Percentiles rank a stretch among this genome's conserved stretches.
Evolutionary conservation across 352 stramenopile genomes (phyloP).

Genomic region (Phytophthora sp.): DNA sequence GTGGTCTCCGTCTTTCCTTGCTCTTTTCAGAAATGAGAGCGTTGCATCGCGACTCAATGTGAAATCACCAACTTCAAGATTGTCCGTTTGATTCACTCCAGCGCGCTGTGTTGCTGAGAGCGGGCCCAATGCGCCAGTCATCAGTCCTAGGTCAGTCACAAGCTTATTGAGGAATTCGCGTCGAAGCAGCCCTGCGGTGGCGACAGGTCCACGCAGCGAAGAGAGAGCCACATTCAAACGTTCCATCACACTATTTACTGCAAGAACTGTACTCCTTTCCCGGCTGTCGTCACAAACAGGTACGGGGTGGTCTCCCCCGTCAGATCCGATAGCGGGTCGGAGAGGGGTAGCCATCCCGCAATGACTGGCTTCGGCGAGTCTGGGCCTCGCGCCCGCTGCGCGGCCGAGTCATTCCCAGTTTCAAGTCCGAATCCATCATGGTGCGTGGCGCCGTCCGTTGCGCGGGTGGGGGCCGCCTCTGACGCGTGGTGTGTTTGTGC

Average conservation of each 20-base stretch:
- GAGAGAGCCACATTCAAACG: constrained; percentile 20
- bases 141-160: constrained; percentile 22
- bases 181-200: not conserved
- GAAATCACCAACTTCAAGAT: constrained; percentile 23
- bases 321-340: no score
- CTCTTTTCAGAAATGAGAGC: constrained; percentile 34
- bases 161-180: constrained; percentile 29
- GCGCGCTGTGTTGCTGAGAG: constrained; percentile 11
- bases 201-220: constrained; percentile 4
- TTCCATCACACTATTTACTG: constrained; percentile 32
- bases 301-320: no score
- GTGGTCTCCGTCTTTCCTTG: no score
- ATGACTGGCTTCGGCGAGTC: constrained; percentile 31
- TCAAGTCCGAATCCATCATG: constrained; percentile 89
- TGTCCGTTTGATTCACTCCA: constrained; percentile 6
- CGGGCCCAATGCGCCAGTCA: constrained; percentile 30
- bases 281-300: no score
- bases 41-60: constrained; percentile 20
- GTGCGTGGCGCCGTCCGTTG: constrained; percentile 41
- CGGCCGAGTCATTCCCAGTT: constrained; percentile 66
- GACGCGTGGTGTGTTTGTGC: no score
- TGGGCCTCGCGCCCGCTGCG: not conserved
- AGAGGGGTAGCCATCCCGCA: no score
- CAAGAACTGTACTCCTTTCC: constrained; percentile 31
- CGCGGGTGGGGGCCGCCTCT: no score